A percentile compares a stretch with the other conserved stretches of the same genome.
These are phyloP conservation scores for Dendrobium nobile DNA, from an alignment of 106 monocot species.

Conservation along the genomic window DNA sequence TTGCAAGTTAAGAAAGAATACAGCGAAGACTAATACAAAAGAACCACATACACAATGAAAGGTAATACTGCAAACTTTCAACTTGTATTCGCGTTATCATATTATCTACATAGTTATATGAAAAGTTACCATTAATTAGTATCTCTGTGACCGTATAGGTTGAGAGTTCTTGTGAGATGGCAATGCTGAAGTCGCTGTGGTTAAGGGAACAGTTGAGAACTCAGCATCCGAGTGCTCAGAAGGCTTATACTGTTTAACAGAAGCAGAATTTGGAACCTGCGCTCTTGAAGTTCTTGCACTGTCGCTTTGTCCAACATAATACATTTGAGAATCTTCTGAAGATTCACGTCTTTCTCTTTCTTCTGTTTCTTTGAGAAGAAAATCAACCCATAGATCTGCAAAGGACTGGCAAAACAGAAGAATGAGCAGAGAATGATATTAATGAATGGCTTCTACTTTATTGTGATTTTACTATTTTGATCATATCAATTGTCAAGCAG, in stretches of 20 bases:
- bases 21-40: background rate
- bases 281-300: slow-evolving; percentile 8
- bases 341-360: slow-evolving; percentile 76
- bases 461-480: no score
- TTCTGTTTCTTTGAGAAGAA: slow-evolving; percentile 90
- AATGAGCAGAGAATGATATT: background rate
- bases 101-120: background rate
- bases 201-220: slow-evolving; percentile 60
- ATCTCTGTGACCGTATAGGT: background rate
- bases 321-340: slow-evolving; percentile 27
- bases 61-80: background rate
- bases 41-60: background rate
- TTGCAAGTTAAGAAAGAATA: background rate
- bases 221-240: slow-evolving; percentile 35
- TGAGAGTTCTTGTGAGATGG: slow-evolving; percentile 9
- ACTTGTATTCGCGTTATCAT: background rate
- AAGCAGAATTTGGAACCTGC: slow-evolving; percentile 7
- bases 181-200: slow-evolving; percentile 32
- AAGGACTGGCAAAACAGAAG: slow-evolving; percentile 55
- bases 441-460: background rate
- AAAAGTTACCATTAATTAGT: background rate
- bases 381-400: slow-evolving; percentile 98
- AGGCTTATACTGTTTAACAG: slow-evolving; percentile 8
- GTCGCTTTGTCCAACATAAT: slow-evolving; percentile 8
- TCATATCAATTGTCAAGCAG: no score